Base-by-base conservation (phyloP, 2,329 filamentous ascomycete genomes). In the Calonectria pteridis region DNA sequence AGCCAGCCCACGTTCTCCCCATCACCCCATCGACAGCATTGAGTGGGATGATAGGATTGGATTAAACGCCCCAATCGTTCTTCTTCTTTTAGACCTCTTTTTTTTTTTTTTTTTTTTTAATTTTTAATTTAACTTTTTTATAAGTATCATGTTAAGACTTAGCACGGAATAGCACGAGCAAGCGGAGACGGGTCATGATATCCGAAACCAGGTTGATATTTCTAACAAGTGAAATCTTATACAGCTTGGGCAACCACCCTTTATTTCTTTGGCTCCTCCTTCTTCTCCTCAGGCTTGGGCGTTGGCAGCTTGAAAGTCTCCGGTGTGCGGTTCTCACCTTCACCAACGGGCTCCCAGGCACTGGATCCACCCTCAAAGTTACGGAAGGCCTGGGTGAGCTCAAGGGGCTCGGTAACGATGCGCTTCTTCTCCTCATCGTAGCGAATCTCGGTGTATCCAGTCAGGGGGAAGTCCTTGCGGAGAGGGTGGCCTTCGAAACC, bases 341-440 rank as follows among this genome's bases (percentile, higher is more conserved):
- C 77, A 73, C 90, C 91, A 76, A 93, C 86, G 77, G 90, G 91
- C 87, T 93, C 91, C 91, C 91, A 93, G 18, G 90, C 90, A 77
- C 93, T 92, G 59, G 92, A 92, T 71, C 95, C 95, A 75, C 96
- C 95, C 87, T 98, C 96, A 83, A 99, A 99, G 88, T 99, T 98
- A 81, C 97, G 93, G 92, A 97, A 99, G 10, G 97, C 97, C 87
- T 99, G 97, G 18, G 97, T 98, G 86, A 99, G 91, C 89, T 99
- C 97, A 64, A 99, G 89, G 50, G 97, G 97, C 89, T 99, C 97
- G 37, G 97, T 96, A 74, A 99, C 96, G 83, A 99, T 98, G 76
- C 97, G 92, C 92, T 99, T 99, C 94, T 98, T 99, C 91, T 99
- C 97, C 88, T 99, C 97, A 80, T 99, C 97, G 84, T 97, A 99